These are phyloP conservation scores for Sporobolomyces phaffii DNA, from an alignment of 768 basidiomycete genomes.

Conservation along the genomic window DNA sequence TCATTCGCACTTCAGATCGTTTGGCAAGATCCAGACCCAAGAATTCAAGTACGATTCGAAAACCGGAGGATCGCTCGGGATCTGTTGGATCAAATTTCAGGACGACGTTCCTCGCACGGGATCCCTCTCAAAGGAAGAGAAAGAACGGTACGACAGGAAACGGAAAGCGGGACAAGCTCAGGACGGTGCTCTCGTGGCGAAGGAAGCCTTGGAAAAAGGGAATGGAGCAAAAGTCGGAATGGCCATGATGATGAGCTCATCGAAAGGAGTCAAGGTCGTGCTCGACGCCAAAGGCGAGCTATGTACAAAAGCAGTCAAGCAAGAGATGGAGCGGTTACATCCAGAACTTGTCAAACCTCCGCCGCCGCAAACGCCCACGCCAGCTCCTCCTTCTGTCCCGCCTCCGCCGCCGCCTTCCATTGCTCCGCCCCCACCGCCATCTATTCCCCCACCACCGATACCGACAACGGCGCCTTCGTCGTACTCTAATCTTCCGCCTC, in stretches of 20 bases:
- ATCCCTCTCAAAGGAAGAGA: slow-evolving; percentile 12
- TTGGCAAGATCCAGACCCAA: slow-evolving; percentile 62
- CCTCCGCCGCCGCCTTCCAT: neutral
- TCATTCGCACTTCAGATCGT: slow-evolving; percentile 58
- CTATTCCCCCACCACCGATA: slow-evolving; percentile 2
- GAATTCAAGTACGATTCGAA: slow-evolving; percentile 71
- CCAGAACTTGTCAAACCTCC: slow-evolving; percentile 20
- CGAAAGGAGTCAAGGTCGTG: slow-evolving; percentile 61
- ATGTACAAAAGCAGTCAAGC: slow-evolving; percentile 61
- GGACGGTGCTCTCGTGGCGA: slow-evolving; percentile 61
- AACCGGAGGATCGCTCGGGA: slow-evolving; percentile 75
- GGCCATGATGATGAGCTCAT: slow-evolving; percentile 43
- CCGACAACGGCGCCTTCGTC: slow-evolving; percentile 39
- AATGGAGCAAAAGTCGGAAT: slow-evolving; percentile 60
- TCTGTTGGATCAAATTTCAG: slow-evolving; percentile 65
- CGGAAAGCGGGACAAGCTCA: slow-evolving; percentile 14
- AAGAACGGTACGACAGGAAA: slow-evolving; percentile 29
- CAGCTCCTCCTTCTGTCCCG: neutral
- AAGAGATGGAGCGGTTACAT: slow-evolving; percentile 46
- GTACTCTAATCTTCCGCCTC: slow-evolving; percentile 26
- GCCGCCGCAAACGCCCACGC: neutral
- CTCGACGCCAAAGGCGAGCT: slow-evolving; percentile 69
- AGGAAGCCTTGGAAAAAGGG: slow-evolving; percentile 59
- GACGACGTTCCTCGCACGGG: slow-evolving; percentile 27
- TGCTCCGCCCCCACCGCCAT: slow-evolving; percentile 22